Conservation (phyloP, 176 grass and related monocot species). For the Aegilops longissima region DNA sequence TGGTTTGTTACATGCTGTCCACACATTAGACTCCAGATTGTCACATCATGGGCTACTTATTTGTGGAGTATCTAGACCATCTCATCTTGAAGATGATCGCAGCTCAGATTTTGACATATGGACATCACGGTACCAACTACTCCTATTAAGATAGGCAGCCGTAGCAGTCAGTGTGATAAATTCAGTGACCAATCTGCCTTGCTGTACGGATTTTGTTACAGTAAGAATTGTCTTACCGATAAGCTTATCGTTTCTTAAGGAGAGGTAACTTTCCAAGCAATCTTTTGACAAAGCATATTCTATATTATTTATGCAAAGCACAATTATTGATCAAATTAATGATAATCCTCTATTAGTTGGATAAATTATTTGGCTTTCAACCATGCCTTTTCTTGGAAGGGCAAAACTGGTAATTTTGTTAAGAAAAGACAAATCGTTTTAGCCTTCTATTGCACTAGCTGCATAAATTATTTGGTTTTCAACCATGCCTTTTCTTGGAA, state of each 20-base stretch:
- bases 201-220: not conserved
- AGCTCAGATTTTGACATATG: conserved; percentile 13
- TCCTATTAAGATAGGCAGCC: not conserved
- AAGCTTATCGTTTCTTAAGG: not conserved
- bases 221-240: not conserved
- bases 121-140: not conserved
- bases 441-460: too few relatives aligned
- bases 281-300: not conserved
- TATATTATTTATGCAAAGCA: not conserved
- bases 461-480: not conserved
- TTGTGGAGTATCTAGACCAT: not conserved
- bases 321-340: not conserved
- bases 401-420: too few relatives aligned
- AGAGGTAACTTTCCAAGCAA: conserved; percentile 8
- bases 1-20: not conserved
- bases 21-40: not conserved
- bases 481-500: not conserved
- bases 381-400: too few relatives aligned
- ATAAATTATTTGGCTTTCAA: not conserved
- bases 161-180: not conserved
- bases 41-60: not conserved
- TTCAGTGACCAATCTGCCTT: not conserved
- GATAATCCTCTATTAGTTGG: not conserved
- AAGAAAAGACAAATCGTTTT: too few relatives aligned
- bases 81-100: not conserved